A percentile compares a stretch with the other conserved stretches of the same genome.
Conservation (phyloP, 2,329 filamentous ascomycete genomes). For the Decorospora gaudefroyi region DNA sequence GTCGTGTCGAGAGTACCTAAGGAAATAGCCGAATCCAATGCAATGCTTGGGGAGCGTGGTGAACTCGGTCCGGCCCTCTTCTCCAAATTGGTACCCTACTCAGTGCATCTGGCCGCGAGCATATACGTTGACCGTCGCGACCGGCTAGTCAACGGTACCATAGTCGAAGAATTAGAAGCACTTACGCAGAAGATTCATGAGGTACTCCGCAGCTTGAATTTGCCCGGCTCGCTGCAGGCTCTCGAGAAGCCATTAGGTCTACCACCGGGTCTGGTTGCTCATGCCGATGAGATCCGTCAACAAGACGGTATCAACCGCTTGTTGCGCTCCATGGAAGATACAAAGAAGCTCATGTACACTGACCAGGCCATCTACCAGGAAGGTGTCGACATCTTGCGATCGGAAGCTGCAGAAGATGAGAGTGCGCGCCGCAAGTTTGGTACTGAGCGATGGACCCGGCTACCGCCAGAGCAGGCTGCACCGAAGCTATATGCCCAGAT, state of each 20-base stretch:
- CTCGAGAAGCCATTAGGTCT: slow-evolving; percentile 92
- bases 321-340: slow-evolving; percentile 81
- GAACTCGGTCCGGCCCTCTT: slow-evolving; percentile 87
- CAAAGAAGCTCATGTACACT: slow-evolving; percentile 81
- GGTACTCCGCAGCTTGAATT: slow-evolving; percentile 76
- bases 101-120: slow-evolving; percentile 90
- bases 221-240: slow-evolving; percentile 91
- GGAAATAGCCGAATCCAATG: slow-evolving; percentile 78
- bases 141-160: slow-evolving; percentile 83
- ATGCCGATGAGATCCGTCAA: slow-evolving; percentile 92
- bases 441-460: slow-evolving; percentile 80
- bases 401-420: slow-evolving; percentile 84
- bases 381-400: slow-evolving; percentile 74
- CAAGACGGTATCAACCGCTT: slow-evolving; percentile 81
- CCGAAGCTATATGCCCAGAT: slow-evolving; percentile 74
- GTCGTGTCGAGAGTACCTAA: slow-evolving; percentile 76
- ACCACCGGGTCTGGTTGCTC: slow-evolving; percentile 80
- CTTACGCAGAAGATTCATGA: slow-evolving; percentile 81
- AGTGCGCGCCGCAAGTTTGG: slow-evolving; percentile 76
- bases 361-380: slow-evolving; percentile 81
- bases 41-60: slow-evolving; percentile 76
- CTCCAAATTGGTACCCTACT: slow-evolving; percentile 89
- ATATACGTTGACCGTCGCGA: slow-evolving; percentile 94
- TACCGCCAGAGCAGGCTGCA: slow-evolving; percentile 70
- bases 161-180: slow-evolving; percentile 80